A percentile compares a stretch with the other conserved stretches of the same genome.
These are phyloP conservation scores for Coemansia sp. DNA, from an alignment of 192 early-diverging fungal genomes.

Conservation along the genomic window DNA sequence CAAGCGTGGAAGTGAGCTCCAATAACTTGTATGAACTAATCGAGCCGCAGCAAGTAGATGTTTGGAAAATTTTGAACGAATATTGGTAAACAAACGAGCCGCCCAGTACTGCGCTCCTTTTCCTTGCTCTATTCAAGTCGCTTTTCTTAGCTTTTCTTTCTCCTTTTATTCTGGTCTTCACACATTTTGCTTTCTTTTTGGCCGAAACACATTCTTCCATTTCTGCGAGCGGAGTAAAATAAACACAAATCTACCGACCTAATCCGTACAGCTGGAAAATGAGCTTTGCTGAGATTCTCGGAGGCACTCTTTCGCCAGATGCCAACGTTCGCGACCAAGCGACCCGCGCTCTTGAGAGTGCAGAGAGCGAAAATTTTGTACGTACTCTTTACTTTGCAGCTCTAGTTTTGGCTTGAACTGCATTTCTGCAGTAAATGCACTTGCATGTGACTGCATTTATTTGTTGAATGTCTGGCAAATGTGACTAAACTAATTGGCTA, in stretches of 20 bases:
- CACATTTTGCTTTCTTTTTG: conserved; percentile 7
- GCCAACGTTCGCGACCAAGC: conserved; percentile 78
- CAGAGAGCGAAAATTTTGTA: conserved; percentile 82
- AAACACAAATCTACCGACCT: conserved; percentile 5
- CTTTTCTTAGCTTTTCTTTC: neutral
- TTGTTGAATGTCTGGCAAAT: neutral
- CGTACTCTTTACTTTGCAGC: conserved; percentile 42
- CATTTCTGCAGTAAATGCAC: neutral
- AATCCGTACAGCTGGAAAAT: conserved; percentile 25
- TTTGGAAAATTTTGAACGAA: neutral
- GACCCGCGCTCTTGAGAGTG: conserved; percentile 69
- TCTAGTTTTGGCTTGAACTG: neutral
- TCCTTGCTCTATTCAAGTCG: conserved; percentile 5
- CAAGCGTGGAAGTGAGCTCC: conserved; percentile 1
- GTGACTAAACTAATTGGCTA: neutral
- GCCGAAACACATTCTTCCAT: conserved; percentile 10
- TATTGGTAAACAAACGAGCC: neutral
- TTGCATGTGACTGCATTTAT: neutral
- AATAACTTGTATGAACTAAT: neutral
- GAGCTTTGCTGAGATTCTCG: conserved; percentile 74
- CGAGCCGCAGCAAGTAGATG: conserved; percentile 1
- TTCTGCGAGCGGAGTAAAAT: conserved; percentile 1
- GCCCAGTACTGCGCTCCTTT: neutral
- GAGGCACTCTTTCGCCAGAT: conserved; percentile 81
- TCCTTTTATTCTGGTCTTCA: conserved; percentile 3